Percentiles rank a stretch among this genome's conserved stretches.
Evolutionary conservation across 768 basidiomycete genomes (phyloP).

Genomic region (Leccinum aurantiacum): DNA sequence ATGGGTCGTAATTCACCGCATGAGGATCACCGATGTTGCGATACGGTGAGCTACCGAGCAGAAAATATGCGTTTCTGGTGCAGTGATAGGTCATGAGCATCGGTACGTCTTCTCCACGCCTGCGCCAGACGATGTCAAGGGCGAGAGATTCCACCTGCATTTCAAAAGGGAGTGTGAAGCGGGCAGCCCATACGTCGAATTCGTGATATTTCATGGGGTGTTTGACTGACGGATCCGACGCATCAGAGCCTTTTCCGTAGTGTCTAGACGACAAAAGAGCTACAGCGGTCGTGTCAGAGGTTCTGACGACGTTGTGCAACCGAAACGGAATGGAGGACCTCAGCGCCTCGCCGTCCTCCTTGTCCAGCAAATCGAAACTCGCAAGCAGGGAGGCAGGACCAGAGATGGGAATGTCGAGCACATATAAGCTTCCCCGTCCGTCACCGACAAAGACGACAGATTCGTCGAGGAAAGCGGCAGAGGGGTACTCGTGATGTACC

Average conservation of each 20-base stretch:
- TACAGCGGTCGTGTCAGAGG: slow-evolving; percentile 41
- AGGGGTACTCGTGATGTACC: slow-evolving; percentile 72
- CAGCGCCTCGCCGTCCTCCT: slow-evolving; percentile 18
- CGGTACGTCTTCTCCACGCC: slow-evolving; percentile 71
- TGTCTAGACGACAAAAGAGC: slow-evolving; percentile 61
- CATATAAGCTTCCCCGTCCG: slow-evolving; percentile 67
- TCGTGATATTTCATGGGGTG: slow-evolving; percentile 34
- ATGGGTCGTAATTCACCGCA: slow-evolving; percentile 50
- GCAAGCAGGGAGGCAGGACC: slow-evolving; percentile 50
- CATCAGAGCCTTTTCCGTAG: slow-evolving; percentile 35
- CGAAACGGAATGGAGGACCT: slow-evolving; percentile 39
- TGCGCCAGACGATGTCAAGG: slow-evolving; percentile 65
- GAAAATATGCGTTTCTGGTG: slow-evolving; percentile 46
- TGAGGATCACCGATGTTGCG: slow-evolving; percentile 37
- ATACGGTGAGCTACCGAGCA: slow-evolving; percentile 61
- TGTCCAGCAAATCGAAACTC: slow-evolving; percentile 44
- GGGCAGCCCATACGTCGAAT: slow-evolving; percentile 69
- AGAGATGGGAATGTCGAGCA: slow-evolving; percentile 45
- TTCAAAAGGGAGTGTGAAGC: slow-evolving; percentile 46
- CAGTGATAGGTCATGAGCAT: slow-evolving; percentile 51
- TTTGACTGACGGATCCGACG: slow-evolving; percentile 16
- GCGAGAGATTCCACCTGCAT: slow-evolving; percentile 31
- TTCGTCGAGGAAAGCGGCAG: slow-evolving; percentile 55
- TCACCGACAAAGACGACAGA: slow-evolving; percentile 60
- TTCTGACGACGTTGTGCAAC: slow-evolving; percentile 35